A percentile compares a stretch with the other conserved stretches of the same genome.
phyloP scores from a whole-genome alignment of 1,284 basidiomycete genomes.

The Papiliotrema terrestris region DNA sequence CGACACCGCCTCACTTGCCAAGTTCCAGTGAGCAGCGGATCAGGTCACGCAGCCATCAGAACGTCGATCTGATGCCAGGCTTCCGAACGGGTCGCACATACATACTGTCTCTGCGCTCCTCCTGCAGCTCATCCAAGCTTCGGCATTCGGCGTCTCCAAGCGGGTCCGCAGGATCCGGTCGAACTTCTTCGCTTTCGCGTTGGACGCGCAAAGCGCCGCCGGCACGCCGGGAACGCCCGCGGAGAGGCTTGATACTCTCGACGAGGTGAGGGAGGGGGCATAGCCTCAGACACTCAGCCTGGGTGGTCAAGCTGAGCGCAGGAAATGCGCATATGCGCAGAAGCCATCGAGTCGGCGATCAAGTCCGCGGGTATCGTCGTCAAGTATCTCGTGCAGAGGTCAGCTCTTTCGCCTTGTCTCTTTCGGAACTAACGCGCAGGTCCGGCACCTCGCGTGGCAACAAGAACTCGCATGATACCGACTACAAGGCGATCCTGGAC shows the following conservation, averaged over 20 bases:
- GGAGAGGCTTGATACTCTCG: neutral
- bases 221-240: neutral
- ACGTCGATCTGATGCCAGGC: constrained; percentile 24
- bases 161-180: constrained; percentile 47
- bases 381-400: constrained; percentile 75
- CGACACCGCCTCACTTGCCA: constrained; percentile 77
- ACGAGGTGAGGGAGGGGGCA: constrained; percentile 16
- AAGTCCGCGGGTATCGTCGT: constrained; percentile 74
- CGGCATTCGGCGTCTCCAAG: constrained; percentile 66
- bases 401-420: constrained; percentile 9
- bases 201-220: neutral
- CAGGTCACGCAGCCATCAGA: neutral
- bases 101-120: constrained; percentile 87
- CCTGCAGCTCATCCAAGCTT: constrained; percentile 92
- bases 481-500: constrained; percentile 87
- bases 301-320: constrained; percentile 7
- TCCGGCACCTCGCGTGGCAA: constrained; percentile 63
- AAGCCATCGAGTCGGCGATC: constrained; percentile 63
- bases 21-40: constrained; percentile 64
- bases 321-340: constrained; percentile 24
- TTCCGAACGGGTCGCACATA: constrained; percentile 62
- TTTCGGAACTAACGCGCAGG: constrained; percentile 7
- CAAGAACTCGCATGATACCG: constrained; percentile 83
- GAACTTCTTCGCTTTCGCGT: constrained; percentile 9
- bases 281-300: too few species aligned